Evolutionary conservation across 495 filamentous ascomycete genomes (phyloP), one percentile per base, ranked within the genome.

Genomic region (Stereocaulon alpinum): DNA sequence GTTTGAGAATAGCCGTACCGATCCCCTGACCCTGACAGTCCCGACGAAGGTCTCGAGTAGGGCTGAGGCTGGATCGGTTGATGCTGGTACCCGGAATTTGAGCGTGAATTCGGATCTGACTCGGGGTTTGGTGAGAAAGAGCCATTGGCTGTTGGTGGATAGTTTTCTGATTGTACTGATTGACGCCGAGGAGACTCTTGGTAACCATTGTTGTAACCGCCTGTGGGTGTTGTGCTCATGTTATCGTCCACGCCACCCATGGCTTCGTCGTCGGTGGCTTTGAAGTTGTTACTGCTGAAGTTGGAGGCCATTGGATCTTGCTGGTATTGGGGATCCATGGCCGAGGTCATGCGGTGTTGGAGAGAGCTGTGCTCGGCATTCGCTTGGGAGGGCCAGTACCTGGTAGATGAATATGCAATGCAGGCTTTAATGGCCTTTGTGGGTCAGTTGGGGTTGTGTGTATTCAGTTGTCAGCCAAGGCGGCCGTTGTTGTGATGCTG

Each of bases 1-100:
- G 66, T 64, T 47, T 76, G 75, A 9, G 73, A 61, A 52, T 73
- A 62, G 20, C 66, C 69, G 45, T 75, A 70, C 57, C 72, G 63
- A 54, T 77, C 77, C 11, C 72, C 66, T 24, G 73, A 73, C 59
- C 71, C 75, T 11, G 78, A 81, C 29, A 78, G 60, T 7, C 76
- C 76, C 34, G 79, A 80, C 17, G 76, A 70, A 10, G 79, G 79
- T 60, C 79, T 69, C 7, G 78, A 77, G 60, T 63, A 62, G n/a
- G 71, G 68, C 24, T 74, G 66, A n/a, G 71, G 68, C 22, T 74
- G 66, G n/a, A 69, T 71, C 29, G 70, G 69, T 22, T 70, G 70
- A 55, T 73, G 74, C 56, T 75, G 77, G 60, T 74, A 70, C 43
- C 58, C 69, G 41, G 73, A 61, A 12, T 70, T 72, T 12, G 77